These are phyloP conservation scores for Fusarium nematophilum DNA, from an alignment of 2,329 filamentous ascomycete species.

Conservation along the genomic window DNA sequence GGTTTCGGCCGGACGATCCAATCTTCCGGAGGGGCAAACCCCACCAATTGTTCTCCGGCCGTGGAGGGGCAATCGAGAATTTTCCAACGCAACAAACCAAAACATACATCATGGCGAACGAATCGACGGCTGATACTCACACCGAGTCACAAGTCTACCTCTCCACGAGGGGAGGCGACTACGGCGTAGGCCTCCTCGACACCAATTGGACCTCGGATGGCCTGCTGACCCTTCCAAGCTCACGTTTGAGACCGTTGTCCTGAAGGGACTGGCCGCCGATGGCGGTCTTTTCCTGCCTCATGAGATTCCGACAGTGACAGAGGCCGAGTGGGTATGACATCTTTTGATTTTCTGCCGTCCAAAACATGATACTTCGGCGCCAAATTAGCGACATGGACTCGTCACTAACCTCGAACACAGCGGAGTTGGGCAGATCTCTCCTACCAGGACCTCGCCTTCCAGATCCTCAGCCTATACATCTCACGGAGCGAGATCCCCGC, in stretches of 20 bases:
- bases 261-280: constrained; percentile 86
- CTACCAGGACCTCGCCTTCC: constrained; percentile 84
- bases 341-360: constrained; percentile 51
- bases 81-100: constrained; percentile 20
- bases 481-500: constrained; percentile 60
- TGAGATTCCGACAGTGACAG: constrained; percentile 72
- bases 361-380: too few species aligned
- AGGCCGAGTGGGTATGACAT: constrained; percentile 63
- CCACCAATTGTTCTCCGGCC: constrained; percentile 26
- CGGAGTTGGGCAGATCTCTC: constrained; percentile 81
- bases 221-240: constrained; percentile 61
- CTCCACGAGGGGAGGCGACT: constrained; percentile 44
- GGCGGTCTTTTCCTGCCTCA: constrained; percentile 90
- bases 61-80: constrained; percentile 31
- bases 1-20: constrained; percentile 33
- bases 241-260: constrained; percentile 87
- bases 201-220: neutral
- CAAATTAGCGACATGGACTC: too few species aligned
- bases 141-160: constrained; percentile 43
- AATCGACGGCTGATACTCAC: constrained; percentile 32
- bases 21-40: constrained; percentile 35
- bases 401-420: constrained; percentile 43
- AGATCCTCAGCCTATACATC: constrained; percentile 90
- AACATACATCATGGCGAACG: constrained; percentile 34
- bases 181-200: constrained; percentile 28